Evolutionary conservation across 495 filamentous ascomycete genomes (phyloP).

Genomic region (Neurospora sp.): DNA sequence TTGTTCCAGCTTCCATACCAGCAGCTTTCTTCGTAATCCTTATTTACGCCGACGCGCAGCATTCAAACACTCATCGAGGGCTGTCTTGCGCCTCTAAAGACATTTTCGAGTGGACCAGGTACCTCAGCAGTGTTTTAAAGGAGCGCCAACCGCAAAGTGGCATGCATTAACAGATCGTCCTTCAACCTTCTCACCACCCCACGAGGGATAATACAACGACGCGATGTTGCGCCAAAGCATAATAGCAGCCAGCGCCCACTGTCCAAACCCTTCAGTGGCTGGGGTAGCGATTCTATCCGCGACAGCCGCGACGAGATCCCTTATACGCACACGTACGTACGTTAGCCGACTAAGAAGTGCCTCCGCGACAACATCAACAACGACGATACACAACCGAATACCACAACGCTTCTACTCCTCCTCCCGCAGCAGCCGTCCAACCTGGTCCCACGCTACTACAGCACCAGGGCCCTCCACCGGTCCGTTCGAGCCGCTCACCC

Average conservation of each 20-base stretch:
- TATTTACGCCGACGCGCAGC: background rate
- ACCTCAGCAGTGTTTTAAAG: background rate
- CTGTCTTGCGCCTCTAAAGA: background rate
- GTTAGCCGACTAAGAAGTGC: background rate
- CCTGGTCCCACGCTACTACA: background rate
- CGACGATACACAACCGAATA: background rate
- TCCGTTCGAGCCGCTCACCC: constrained; percentile 60
- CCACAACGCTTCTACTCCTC: background rate
- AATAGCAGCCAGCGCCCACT: background rate
- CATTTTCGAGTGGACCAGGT: background rate
- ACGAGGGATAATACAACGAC: background rate
- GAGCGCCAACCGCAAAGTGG: background rate
- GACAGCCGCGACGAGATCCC: background rate
- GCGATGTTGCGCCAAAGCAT: background rate
- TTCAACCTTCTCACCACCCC: background rate
- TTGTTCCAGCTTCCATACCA: background rate
- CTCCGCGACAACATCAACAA: background rate
- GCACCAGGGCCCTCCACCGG: constrained; percentile 2
- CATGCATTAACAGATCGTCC: background rate
- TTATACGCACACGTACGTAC: background rate
- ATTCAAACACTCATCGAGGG: background rate
- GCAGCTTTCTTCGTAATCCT: background rate
- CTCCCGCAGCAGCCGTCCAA: constrained; percentile 6
- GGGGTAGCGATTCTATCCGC: background rate
- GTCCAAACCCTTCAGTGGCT: background rate